Conservation (phyloP, 2,329 filamentous ascomycete genomes). For the Nothophaeocryptopus gaeumannii region DNA sequence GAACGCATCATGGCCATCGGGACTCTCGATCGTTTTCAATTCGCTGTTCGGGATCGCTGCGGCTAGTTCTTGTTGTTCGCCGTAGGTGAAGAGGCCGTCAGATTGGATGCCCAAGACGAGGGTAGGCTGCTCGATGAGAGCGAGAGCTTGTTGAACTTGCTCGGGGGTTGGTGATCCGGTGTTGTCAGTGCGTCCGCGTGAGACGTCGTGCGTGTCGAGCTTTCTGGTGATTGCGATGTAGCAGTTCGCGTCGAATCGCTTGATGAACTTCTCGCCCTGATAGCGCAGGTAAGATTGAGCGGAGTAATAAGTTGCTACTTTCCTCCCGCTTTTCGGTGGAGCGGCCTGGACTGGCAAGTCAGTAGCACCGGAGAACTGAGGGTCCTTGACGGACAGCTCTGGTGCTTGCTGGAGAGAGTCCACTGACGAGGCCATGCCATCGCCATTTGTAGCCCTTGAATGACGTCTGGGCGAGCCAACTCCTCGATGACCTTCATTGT, state of each 20-base stretch:
- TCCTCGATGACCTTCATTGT: conserved; percentile 52
- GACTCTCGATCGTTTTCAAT: conserved; percentile 84
- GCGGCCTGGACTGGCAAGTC: conserved; percentile 30
- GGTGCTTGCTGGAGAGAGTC: conserved; percentile 21
- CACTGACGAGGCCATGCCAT: conserved; percentile 27
- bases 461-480: conserved; percentile 46
- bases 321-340: conserved; percentile 31
- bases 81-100: conserved; percentile 94
- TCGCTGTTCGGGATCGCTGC: conserved; percentile 72
- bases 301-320: conserved; percentile 78
- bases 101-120: conserved; percentile 92
- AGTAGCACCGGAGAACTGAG: conserved; percentile 48
- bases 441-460: conserved; percentile 7
- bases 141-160: conserved; percentile 68
- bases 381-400: conserved; percentile 37
- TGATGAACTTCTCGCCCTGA: conserved; percentile 94
- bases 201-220: conserved; percentile 90
- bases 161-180: conserved; percentile 41
- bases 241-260: conserved; percentile 95
- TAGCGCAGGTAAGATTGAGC: conserved; percentile 97
- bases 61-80: conserved; percentile 90
- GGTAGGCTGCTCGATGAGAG: conserved; percentile 80
- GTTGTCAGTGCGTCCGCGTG: conserved; percentile 23
- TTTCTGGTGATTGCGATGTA: conserved; percentile 99
- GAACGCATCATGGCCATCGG: conserved; percentile 95